These are phyloP conservation scores for Globisporangium takayamanum DNA, from an alignment of 352 stramenopile species.

Conservation along the genomic window DNA sequence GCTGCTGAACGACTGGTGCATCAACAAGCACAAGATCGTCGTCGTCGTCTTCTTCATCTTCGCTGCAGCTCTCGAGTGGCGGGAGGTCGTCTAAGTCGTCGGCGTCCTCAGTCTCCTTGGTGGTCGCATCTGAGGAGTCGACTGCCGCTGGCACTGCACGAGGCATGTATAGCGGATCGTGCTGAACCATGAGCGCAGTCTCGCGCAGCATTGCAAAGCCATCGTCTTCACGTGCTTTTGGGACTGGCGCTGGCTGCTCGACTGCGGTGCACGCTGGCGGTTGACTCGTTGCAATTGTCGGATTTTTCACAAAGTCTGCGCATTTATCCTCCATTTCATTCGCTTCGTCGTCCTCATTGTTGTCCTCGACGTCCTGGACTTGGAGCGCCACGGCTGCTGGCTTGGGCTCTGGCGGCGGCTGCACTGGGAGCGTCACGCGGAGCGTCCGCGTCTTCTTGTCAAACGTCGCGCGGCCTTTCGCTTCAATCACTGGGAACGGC, in stretches of 20 bases:
- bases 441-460: slow-evolving; percentile 74
- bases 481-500: slow-evolving; percentile 72
- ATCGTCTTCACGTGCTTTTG: slow-evolving; percentile 22
- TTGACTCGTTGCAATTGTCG: background rate
- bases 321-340: no score
- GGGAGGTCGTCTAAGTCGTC: slow-evolving; percentile 38
- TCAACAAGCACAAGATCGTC: slow-evolving; percentile 11
- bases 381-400: slow-evolving; percentile 22
- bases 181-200: slow-evolving; percentile 57
- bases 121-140: background rate
- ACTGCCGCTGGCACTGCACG: background rate
- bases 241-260: background rate
- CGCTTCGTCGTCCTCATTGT: slow-evolving; percentile 4
- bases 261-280: background rate
- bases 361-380: slow-evolving; percentile 28
- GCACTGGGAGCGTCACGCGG: slow-evolving; percentile 74
- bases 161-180: slow-evolving; percentile 45
- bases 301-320: background rate
- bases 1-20: background rate
- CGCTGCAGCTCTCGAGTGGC: slow-evolving; percentile 48
- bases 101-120: background rate
- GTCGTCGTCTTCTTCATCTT: slow-evolving; percentile 31
- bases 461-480: slow-evolving; percentile 74
- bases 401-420: slow-evolving; percentile 33
- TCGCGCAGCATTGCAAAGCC: slow-evolving; percentile 53